Conservation (phyloP, 2,329 filamentous ascomycete genomes). For the Graphiopsis chlorocephala region DNA sequence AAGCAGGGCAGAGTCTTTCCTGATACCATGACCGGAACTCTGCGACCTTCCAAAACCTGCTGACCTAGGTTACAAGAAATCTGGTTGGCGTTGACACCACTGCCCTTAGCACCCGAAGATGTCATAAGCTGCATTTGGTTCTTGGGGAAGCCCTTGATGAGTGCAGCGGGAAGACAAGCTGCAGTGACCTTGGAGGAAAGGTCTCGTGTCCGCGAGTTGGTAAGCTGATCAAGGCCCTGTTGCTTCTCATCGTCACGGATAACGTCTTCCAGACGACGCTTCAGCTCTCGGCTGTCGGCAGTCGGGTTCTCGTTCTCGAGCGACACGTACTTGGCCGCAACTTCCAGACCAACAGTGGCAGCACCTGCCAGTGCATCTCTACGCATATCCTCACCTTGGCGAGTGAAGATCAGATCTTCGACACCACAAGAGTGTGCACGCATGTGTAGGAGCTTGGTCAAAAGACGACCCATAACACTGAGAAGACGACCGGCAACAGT, state of each 20-base stretch:
- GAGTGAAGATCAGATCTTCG: constrained; percentile 85
- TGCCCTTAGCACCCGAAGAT: constrained; percentile 91
- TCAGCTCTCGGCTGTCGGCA: constrained; percentile 67
- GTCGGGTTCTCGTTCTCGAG: constrained; percentile 63
- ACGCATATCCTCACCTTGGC: constrained; percentile 70
- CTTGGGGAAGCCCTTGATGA: constrained; percentile 88
- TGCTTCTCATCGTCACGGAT: constrained; percentile 89
- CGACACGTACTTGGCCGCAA: constrained; percentile 85
- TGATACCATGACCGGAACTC: constrained; percentile 96
- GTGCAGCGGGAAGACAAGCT: constrained; percentile 73
- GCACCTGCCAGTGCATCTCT: constrained; percentile 67
- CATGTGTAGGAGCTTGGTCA: constrained; percentile 90
- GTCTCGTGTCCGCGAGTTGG: constrained; percentile 66
- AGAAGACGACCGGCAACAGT: constrained; percentile 81
- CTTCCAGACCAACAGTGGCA: constrained; percentile 67
- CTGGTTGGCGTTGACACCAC: constrained; percentile 87
- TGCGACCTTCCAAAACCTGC: constrained; percentile 89
- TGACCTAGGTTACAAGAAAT: constrained; percentile 98
- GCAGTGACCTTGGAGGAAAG: constrained; percentile 78
- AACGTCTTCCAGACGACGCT: constrained; percentile 80
- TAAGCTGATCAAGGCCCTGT: constrained; percentile 81
- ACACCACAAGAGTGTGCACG: constrained; percentile 96
- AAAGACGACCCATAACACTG: constrained; percentile 80
- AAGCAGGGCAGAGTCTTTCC: constrained; percentile 96
- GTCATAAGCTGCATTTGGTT: constrained; percentile 99